Evolutionary conservation across 495 filamentous ascomycete genomes (phyloP), one percentile per base, ranked within the genome.

Genomic region (Jackrogersella multiformis): DNA sequence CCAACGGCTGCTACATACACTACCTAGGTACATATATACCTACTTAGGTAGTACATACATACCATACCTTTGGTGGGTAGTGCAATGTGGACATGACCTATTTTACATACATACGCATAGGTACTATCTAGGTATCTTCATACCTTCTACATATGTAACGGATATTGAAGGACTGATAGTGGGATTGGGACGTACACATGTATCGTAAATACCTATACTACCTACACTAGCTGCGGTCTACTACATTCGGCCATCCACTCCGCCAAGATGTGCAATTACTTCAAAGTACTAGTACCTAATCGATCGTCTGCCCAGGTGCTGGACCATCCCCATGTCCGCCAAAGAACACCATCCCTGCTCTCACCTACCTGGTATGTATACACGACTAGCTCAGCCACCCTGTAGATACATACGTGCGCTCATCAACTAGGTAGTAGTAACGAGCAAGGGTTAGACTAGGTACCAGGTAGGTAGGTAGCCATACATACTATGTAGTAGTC

Each of bases 181-280:
- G n/a, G n/a, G n/a, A n/a, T n/a, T n/a, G n/a, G n/a, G 18, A 42
- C 20, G 38, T 42, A 42, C 44, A n/a, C 30, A 42, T 15, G 35
- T 28, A 41, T 28, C 24, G 20, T 59, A 36, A 30, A 38, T 56
- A 21, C 23, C 45, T n/a, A 5, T 26, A 13, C 18, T 44, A 38
- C 20, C 13, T 38, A 38, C 12, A 20, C 13, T 42, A 16, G 21
- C 42, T 42, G 61, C 65, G 58, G 66, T 69, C 66, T 69, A 60
- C 66, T 53, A 59, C 60, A 64, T 68, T 68, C 41, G 59, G 66
- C 53, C 55, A 64, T 64, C 66, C 66, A 69, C 66, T 60, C 42
- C 41, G 61, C 61, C 66, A 65, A 70, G 67, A 61, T 30, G 39
- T 52, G 44, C 53, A 66, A 61, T 60, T 66, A 66, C 48, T 18